Percentiles rank a stretch among this genome's conserved stretches.
Conservation (phyloP, 2,329 filamentous ascomycete species). For the Didymosphaeria variabile region DNA sequence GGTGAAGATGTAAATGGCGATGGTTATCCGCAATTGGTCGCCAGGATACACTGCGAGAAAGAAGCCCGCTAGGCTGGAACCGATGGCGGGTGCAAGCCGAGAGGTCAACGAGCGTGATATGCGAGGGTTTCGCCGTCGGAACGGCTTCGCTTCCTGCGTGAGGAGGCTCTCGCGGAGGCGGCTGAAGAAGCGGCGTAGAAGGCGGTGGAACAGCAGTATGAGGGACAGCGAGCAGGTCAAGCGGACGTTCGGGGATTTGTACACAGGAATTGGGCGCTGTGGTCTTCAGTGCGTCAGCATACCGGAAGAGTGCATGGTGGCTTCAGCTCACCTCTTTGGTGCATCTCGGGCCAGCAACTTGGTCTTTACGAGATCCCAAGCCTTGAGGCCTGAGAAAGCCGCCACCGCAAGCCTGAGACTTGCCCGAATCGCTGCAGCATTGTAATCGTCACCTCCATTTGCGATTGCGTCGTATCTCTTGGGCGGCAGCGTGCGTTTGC, state of each 20-base stretch:
- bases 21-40: slow-evolving; percentile 76
- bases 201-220: slow-evolving; percentile 86
- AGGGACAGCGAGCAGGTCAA: slow-evolving; percentile 84
- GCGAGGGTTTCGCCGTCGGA: slow-evolving; percentile 82
- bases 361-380: slow-evolving; percentile 54
- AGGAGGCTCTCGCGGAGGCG: slow-evolving; percentile 81
- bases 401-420: slow-evolving; percentile 56
- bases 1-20: slow-evolving; percentile 83
- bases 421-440: slow-evolving; percentile 57
- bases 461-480: slow-evolving; percentile 61
- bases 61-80: slow-evolving; percentile 85
- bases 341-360: slow-evolving; percentile 48
- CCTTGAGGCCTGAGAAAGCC: slow-evolving; percentile 56
- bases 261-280: slow-evolving; percentile 51
- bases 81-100: slow-evolving; percentile 84
- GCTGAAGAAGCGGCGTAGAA: slow-evolving; percentile 89
- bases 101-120: slow-evolving; percentile 81
- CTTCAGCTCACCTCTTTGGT: slow-evolving; percentile 31
- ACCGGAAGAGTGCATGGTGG: neutral
- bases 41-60: slow-evolving; percentile 79
- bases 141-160: slow-evolving; percentile 79
- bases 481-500: slow-evolving; percentile 62
- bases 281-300: slow-evolving; percentile 31
- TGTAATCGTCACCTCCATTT: slow-evolving; percentile 58
- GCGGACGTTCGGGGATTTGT: slow-evolving; percentile 73